Percentiles rank a stretch among this genome's conserved stretches.
These are phyloP conservation scores for Botrytis aclada DNA, from an alignment of 2,329 filamentous ascomycete species.

Conservation along the genomic window DNA sequence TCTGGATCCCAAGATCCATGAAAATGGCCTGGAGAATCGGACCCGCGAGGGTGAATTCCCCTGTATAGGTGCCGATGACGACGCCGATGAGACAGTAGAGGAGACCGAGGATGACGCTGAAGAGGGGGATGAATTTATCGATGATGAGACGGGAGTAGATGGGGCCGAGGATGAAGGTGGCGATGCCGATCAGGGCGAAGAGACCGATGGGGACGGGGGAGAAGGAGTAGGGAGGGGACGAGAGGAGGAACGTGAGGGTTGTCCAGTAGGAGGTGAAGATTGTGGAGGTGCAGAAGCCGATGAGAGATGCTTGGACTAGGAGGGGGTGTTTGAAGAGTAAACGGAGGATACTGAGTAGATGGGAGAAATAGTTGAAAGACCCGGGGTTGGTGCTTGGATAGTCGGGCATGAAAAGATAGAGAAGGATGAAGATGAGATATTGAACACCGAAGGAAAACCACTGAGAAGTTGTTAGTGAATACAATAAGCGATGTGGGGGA, in stretches of 20 bases:
- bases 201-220: slow-evolving; percentile 67
- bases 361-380: slow-evolving; percentile 61
- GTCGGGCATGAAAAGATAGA: slow-evolving; percentile 76
- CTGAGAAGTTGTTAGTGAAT: neutral
- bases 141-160: slow-evolving; percentile 68
- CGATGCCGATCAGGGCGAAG: slow-evolving; percentile 75
- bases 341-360: slow-evolving; percentile 61
- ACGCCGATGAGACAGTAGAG: slow-evolving; percentile 58
- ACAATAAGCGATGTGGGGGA: too few relatives aligned
- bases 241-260: slow-evolving; percentile 75
- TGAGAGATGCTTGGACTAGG: slow-evolving; percentile 65
- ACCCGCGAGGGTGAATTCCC: slow-evolving; percentile 63
- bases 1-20: slow-evolving; percentile 70
- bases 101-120: slow-evolving; percentile 63
- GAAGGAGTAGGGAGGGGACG: slow-evolving; percentile 66
- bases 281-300: slow-evolving; percentile 59
- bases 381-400: slow-evolving; percentile 71
- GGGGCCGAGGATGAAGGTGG: slow-evolving; percentile 64
- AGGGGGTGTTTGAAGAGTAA: slow-evolving; percentile 65
- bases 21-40: slow-evolving; percentile 70
- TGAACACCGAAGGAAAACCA: slow-evolving; percentile 74
- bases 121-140: slow-evolving; percentile 65
- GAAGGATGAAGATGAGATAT: slow-evolving; percentile 59
- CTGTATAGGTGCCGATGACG: slow-evolving; percentile 65
- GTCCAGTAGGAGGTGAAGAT: slow-evolving; percentile 70